These are phyloP conservation scores for Pythium rishiriense DNA, from an alignment of 352 stramenopile genomes.

Conservation along the genomic window DNA sequence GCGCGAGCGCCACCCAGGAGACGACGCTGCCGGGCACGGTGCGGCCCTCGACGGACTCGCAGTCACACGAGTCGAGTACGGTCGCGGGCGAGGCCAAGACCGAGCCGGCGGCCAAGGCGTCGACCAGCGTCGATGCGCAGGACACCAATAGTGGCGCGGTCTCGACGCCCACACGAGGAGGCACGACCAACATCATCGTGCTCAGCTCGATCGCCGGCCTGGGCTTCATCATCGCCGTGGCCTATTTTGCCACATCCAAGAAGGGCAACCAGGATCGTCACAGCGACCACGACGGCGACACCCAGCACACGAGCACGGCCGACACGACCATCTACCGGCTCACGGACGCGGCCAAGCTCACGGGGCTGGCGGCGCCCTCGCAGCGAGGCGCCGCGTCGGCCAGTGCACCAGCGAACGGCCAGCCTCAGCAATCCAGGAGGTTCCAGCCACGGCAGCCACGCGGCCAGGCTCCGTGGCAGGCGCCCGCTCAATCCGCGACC, in stretches of 20 bases:
- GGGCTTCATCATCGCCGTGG: constrained; percentile 16
- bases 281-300: neutral
- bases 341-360: constrained; percentile 10
- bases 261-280: constrained; percentile 8
- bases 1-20: neutral
- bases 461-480: constrained; percentile 1
- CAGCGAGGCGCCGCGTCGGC: neutral
- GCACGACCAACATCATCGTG: constrained; percentile 18
- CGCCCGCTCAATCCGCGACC: neutral
- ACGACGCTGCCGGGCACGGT: constrained; percentile 5
- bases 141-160: neutral
- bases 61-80: neutral
- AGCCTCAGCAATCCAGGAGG: neutral
- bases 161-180: neutral
- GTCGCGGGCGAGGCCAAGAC: neutral
- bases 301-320: neutral
- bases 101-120: neutral
- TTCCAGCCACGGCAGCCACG: neutral
- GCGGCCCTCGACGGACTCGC: neutral
- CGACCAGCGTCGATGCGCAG: constrained; percentile 2
- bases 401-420: neutral
- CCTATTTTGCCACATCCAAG: constrained; percentile 7
- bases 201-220: constrained; percentile 9
- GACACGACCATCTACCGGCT: constrained; percentile 17
- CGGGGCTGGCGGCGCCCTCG: neutral